Evolutionary conservation across 208 protist species (phyloP), one percentile per base, ranked within the genome.

Genomic region (Porcisia hertigi): DNA sequence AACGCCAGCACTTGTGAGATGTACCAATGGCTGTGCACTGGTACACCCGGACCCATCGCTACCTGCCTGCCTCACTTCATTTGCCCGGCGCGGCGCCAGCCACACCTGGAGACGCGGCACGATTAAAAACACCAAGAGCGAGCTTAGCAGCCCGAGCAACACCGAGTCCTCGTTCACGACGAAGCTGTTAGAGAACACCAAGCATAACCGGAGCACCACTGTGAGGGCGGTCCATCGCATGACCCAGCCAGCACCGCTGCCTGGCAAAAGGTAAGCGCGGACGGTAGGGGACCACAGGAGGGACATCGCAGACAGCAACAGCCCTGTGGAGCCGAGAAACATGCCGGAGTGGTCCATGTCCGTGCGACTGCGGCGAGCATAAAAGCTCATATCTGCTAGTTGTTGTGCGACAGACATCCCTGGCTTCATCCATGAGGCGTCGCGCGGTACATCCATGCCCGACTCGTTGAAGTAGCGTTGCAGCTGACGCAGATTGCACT

Each of bases 161-260:
- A 86, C 88, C 18, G 86, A 82, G 76, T 92, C 87, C 55, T 96
- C 91, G 54, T 91, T 88, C 36, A 92, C 76, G 25, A 91, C 81
- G 73, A 93, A 94, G 75, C 91, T 94, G 79, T 96, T 96, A 25
- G 91, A 88, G 75, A 93, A 88, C 70, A 88, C 75, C 43, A 71
- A 74, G 73, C 76, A 80, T 30, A 90, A 52, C 30, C 89, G 89
- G 41, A 92, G 55, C 4, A 92, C 57, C 36, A 92, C 55, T 20
- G 91, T 77, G 14, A 86, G 2, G 39, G 83, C 55, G 52, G 82
- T 69, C 83, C 77, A 89, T 18, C 76, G 57, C 59, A 77, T 64
- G 41, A 47, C 0, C 74, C 57, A 87, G 62, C 73, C 72, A 72
- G 41, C 69, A 39, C 63, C 73, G 73, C 66, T 77, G 66, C 77